phyloP scores from a whole-genome alignment of 2,329 filamentous ascomycete species.

The Aspergillus novoparasiticus region DNA sequence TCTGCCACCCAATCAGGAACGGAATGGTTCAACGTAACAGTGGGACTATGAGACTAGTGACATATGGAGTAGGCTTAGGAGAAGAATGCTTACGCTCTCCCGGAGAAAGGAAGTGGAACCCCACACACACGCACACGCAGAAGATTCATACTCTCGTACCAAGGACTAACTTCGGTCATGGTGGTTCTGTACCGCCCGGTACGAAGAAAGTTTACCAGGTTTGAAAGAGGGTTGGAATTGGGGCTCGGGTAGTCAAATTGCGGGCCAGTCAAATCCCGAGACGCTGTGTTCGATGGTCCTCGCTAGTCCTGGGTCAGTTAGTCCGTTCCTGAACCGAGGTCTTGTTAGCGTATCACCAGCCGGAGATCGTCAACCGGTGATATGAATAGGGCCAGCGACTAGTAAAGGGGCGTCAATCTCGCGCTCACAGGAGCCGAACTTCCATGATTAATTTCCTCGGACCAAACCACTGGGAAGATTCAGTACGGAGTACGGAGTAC shows the following conservation, averaged over 20 bases:
- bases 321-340: background rate
- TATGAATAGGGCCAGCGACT: background rate
- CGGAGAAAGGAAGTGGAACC: background rate
- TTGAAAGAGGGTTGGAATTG: background rate
- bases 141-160: background rate
- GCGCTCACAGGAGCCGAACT: background rate
- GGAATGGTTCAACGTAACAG: background rate
- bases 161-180: background rate
- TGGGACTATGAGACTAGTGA: background rate
- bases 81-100: background rate
- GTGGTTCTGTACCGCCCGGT: background rate
- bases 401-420: background rate
- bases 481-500: no score
- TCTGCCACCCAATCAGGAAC: background rate
- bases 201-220: background rate
- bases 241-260: background rate
- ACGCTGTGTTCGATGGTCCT: background rate
- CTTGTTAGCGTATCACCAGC: background rate
- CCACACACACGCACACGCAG: no score
- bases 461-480: background rate
- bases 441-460: background rate
- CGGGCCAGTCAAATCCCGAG: slow-evolving; percentile 1
- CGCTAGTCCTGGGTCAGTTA: background rate
- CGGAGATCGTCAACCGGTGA: background rate
- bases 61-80: background rate